phyloP scores from a whole-genome alignment of 2,329 filamentous ascomycete genomes.

The Diaporthe citrichinensis region DNA sequence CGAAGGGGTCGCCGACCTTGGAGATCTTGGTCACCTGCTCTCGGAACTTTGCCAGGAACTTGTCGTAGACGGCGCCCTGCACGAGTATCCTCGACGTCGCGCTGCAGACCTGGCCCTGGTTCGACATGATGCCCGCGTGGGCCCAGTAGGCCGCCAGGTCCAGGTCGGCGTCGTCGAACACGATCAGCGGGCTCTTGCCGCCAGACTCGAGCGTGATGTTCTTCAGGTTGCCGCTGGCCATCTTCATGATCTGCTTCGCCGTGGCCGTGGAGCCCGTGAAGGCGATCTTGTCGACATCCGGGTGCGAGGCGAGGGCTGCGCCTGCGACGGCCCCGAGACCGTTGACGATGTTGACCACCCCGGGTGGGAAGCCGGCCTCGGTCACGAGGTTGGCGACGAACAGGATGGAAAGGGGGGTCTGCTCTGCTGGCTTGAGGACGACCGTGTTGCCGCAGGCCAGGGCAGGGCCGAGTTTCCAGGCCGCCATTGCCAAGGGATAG shows the following conservation, averaged over 20 bases:
- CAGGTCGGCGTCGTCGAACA: slow-evolving; percentile 74
- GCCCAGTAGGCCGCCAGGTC: slow-evolving; percentile 72
- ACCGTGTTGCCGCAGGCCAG: slow-evolving; percentile 74
- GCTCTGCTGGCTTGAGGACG: slow-evolving; percentile 74
- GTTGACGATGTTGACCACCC: slow-evolving; percentile 81
- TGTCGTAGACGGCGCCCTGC: slow-evolving; percentile 69
- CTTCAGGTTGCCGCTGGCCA: slow-evolving; percentile 72
- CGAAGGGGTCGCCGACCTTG: slow-evolving; percentile 77
- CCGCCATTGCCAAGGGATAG: slow-evolving; percentile 82
- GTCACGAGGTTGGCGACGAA: slow-evolving; percentile 76
- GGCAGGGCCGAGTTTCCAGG: slow-evolving; percentile 82
- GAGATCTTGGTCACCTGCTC: slow-evolving; percentile 68
- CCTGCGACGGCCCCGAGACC: slow-evolving; percentile 76
- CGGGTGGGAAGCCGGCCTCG: slow-evolving; percentile 81
- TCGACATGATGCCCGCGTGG: slow-evolving; percentile 64
- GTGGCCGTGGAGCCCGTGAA: slow-evolving; percentile 80
- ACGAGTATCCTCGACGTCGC: slow-evolving; percentile 73
- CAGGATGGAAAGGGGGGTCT: slow-evolving; percentile 74
- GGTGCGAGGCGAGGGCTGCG: slow-evolving; percentile 74
- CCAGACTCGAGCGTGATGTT: slow-evolving; percentile 75
- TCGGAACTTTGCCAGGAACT: slow-evolving; percentile 74
- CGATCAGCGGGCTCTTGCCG: slow-evolving; percentile 71
- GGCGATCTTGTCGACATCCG: slow-evolving; percentile 77
- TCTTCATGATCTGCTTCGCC: slow-evolving; percentile 80
- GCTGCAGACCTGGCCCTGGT: slow-evolving; percentile 73